Evolutionary conservation across 1,139 yeast species (phyloP).

Genomic region (Yamadazyma jaroonii): DNA sequence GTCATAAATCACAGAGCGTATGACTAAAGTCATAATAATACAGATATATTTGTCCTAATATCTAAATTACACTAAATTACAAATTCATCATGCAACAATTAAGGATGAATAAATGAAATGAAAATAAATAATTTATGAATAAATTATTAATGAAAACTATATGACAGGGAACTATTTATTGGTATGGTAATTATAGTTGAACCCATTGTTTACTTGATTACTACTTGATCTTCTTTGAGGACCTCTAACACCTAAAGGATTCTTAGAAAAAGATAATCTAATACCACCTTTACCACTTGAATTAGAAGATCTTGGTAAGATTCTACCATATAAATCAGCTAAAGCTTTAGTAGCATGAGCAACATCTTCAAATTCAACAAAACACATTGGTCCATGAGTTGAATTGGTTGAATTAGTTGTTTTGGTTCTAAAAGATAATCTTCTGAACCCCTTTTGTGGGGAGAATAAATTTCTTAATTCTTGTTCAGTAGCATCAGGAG

Average conservation of each 20-base stretch:
- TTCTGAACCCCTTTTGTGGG: constrained; percentile 87
- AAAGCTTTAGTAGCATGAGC: constrained; percentile 90
- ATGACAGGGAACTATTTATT: constrained; percentile 6
- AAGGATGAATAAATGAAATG: not conserved
- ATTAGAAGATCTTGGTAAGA: constrained; percentile 67
- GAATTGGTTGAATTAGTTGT: constrained; percentile 21
- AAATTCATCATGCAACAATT: constrained; percentile 1
- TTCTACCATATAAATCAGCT: constrained; percentile 88
- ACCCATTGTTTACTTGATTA: constrained; percentile 26
- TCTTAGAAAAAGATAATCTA: constrained; percentile 87
- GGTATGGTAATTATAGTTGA: constrained; percentile 11
- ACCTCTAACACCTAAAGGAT: constrained; percentile 94
- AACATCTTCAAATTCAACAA: constrained; percentile 97
- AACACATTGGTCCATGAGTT: constrained; percentile 97
- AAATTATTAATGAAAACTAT: not conserved
- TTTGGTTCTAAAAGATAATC: constrained; percentile 84
- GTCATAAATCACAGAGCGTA: too few species aligned
- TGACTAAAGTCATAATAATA: constrained; percentile 1
- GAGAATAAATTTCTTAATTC: constrained; percentile 86
- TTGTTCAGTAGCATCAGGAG: constrained; percentile 95
- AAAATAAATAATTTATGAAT: not conserved
- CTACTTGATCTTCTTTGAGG: constrained; percentile 47
- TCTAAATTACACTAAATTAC: constrained; percentile 6
- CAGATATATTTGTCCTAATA: constrained; percentile 6
- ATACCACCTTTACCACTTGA: constrained; percentile 89